phyloP scores from a whole-genome alignment of 2,329 filamentous ascomycete species.

The Cryphonectria parasitica region DNA sequence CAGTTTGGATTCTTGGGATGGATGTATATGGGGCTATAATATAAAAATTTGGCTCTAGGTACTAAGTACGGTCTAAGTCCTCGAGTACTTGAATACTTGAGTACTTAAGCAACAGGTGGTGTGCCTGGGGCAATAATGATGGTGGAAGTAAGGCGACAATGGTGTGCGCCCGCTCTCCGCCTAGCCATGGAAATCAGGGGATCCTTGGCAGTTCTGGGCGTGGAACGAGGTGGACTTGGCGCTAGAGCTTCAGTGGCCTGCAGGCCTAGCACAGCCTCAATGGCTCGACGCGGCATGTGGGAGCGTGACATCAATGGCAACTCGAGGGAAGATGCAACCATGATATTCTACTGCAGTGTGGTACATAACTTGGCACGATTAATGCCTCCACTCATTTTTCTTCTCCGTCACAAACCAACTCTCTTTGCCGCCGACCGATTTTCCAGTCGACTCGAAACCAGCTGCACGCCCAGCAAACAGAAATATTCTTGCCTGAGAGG shows the following conservation, averaged over 20 bases:
- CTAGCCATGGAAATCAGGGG: too few species aligned
- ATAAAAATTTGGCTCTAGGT: too few species aligned
- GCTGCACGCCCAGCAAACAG: not conserved
- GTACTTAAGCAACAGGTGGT: too few species aligned
- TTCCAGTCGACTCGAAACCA: not conserved
- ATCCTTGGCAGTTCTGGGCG: not conserved
- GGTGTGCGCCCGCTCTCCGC: too few species aligned
- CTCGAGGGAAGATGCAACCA: not conserved
- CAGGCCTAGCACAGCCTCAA: conserved; percentile 23
- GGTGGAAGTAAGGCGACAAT: too few species aligned
- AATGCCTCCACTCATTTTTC: not conserved
- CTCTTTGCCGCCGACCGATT: not conserved
- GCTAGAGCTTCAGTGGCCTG: conserved; percentile 21
- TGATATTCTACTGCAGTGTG: not conserved
- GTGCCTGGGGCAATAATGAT: too few species aligned
- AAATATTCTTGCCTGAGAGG: not conserved
- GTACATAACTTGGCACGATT: not conserved
- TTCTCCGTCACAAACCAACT: not conserved
- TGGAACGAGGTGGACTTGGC: conserved; percentile 16
- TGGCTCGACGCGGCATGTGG: conserved; percentile 15
- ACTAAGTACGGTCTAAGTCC: too few species aligned
- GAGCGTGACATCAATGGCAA: conserved; percentile 21
- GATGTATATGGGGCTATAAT: too few species aligned
- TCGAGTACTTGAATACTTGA: too few species aligned
- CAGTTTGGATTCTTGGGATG: too few species aligned